Evolutionary conservation across 768 basidiomycete genomes (phyloP), one percentile per base, ranked within the genome.

Genomic region (Macrolepiota dolichaula): DNA sequence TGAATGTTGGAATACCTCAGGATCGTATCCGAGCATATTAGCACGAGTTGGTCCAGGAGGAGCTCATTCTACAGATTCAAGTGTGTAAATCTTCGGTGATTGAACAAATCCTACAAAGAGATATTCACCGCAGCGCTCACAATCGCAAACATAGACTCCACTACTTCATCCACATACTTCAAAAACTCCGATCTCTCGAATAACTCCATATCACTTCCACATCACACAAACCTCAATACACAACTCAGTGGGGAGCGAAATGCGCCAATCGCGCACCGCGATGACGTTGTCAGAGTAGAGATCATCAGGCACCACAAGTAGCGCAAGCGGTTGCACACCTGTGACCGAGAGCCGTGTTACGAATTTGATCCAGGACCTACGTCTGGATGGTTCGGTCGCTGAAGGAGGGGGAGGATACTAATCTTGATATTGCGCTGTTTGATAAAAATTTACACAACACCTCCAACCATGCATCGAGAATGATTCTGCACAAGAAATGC

Each of bases 101-200:
- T 19, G 38, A 5, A 1, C 11, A 27, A n/a, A 12, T 15, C 3
- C 22, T 12, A 11, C 19, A 49, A 40, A 27, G 13, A n/a, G 24
- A 62, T 29, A 77, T 83, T 71, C 70, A 95, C 94, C 37, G 95
- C 93, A n/a, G 85, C 88, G 37, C 88, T 87, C 72, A 97, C 83
- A 15, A 98, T 87, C 19, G 88, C 85, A 63, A 97, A 94, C 74
- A 94, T 83, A 65, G 94, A 92, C 63, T 94, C 89, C 59, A 98
- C 72, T 32, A 93, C 77, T 38, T 90, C 86, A 59, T 98, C 94
- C 4, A 86, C 74, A 1, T 82, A 83, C 25, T 82, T 67, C 2
- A 82, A 74, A 67, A 85, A 89, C 55, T 89, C 90, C 90, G 67
- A 15, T 46, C 54, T 46, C 51, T 89, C 81, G 66, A 97, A 96